phyloP scores from a whole-genome alignment of 371 early-diverging fungal genomes.

The Nosema muscidifuracis region DNA sequence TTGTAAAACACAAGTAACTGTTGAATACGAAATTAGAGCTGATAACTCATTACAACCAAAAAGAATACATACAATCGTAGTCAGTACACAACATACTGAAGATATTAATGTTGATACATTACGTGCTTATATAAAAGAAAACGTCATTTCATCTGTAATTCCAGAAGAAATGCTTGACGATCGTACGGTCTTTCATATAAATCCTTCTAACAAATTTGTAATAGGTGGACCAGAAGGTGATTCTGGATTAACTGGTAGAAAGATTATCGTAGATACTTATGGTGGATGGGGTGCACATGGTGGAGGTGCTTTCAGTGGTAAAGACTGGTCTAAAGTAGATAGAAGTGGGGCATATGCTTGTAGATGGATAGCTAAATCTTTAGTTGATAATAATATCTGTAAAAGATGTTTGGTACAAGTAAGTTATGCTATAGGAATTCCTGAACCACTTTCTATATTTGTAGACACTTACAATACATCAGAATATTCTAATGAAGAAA shows the following conservation, averaged over 20 bases:
- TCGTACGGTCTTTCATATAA: conserved; percentile 81
- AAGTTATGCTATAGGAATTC: conserved; percentile 96
- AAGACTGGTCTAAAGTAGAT: conserved; percentile 99
- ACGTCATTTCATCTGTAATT: conserved; percentile 83
- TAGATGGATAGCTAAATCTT: conserved; percentile 88
- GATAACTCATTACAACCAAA: conserved; percentile 79
- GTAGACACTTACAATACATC: conserved; percentile 93
- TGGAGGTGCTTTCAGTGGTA: conserved; percentile 98
- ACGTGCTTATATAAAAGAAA: conserved; percentile 76
- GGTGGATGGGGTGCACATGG: conserved; percentile 98
- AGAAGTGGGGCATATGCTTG: conserved; percentile 97
- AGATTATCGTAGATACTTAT: conserved; percentile 80
- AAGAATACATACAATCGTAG: conserved; percentile 90
- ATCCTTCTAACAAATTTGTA: conserved; percentile 95
- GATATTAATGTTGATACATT: conserved; percentile 74
- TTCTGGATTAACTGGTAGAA: conserved; percentile 96
- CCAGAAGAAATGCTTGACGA: conserved; percentile 78
- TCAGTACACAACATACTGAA: conserved; percentile 90
- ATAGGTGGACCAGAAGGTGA: conserved; percentile 99
- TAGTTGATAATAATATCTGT: conserved; percentile 82
- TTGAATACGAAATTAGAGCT: conserved; percentile 86
- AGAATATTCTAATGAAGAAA: conserved; percentile 73
- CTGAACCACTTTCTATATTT: conserved; percentile 88
- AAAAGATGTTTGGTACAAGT: conserved; percentile 88
- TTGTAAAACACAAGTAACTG: conserved; percentile 97